A percentile compares a stretch with the other conserved stretches of the same genome.
Conservation (phyloP, 352 stramenopile species). For the Pythium biforme region DNA sequence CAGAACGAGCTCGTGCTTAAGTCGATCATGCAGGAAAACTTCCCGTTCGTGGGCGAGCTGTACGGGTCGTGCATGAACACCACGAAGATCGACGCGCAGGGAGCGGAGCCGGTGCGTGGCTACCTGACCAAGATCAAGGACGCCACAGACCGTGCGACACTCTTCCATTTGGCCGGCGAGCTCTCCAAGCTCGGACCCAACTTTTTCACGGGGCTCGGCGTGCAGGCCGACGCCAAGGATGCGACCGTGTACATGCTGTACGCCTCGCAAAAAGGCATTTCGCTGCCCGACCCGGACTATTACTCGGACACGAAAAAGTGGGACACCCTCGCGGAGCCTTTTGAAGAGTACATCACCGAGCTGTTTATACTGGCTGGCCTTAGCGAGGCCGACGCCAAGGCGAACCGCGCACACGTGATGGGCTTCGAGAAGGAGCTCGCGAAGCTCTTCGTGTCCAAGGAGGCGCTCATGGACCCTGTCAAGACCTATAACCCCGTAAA, state of each 20-base stretch:
- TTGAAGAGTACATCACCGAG: conserved; percentile 71
- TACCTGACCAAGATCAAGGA: conserved; percentile 40
- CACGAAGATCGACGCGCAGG: conserved; percentile 37
- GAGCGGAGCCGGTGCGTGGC: conserved; percentile 32
- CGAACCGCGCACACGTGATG: conserved; percentile 64
- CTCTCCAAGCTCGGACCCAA: conserved; percentile 55
- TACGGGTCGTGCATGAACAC: conserved; percentile 46
- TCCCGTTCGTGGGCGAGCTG: conserved; percentile 38
- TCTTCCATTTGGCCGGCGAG: conserved; percentile 55
- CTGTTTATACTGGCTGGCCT: conserved; percentile 72
- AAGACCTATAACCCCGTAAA: conserved; percentile 90
- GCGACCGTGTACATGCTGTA: conserved; percentile 81
- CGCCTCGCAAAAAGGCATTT: conserved; percentile 81
- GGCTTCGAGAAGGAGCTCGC: conserved; percentile 85
- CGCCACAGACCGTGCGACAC: conserved; percentile 30
- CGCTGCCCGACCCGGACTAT: conserved; percentile 89
- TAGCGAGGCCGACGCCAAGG: conserved; percentile 26
- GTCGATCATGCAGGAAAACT: conserved; percentile 37
- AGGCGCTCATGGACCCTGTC: conserved; percentile 84
- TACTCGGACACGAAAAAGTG: conserved; percentile 90
- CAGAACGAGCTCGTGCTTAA: conserved; percentile 38
- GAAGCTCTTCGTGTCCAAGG: conserved; percentile 84
- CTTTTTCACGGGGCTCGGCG: conserved; percentile 79
- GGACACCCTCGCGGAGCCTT: conserved; percentile 60
- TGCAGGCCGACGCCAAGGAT: conserved; percentile 82